phyloP scores from a whole-genome alignment of 108 stramenopile species.

The Cafeteria roenbergensis region DNA sequence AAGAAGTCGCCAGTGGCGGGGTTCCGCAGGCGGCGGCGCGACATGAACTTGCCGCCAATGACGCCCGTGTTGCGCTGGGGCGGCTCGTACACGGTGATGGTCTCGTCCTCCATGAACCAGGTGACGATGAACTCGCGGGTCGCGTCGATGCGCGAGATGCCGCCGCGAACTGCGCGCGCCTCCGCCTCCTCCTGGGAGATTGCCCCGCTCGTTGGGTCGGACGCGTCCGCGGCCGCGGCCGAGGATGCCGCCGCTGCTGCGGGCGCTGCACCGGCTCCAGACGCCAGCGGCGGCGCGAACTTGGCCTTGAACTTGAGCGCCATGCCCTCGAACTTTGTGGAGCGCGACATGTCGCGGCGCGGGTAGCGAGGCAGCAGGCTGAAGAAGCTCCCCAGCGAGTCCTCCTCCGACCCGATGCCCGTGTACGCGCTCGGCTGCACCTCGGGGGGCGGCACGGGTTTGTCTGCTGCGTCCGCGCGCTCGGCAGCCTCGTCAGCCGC shows the following conservation, averaged over 20 bases:
- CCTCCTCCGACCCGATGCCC: slow-evolving; percentile 35
- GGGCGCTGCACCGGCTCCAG: neutral
- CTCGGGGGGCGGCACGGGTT: no score
- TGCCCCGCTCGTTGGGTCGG: neutral
- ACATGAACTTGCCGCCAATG: slow-evolving; percentile 37
- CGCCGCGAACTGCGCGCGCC: slow-evolving; percentile 16
- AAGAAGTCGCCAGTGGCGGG: slow-evolving; percentile 6
- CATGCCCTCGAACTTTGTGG: slow-evolving; percentile 14
- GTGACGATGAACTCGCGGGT: slow-evolving; percentile 36
- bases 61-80: slow-evolving; percentile 41
- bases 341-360: slow-evolving; percentile 12
- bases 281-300: neutral
- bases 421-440: slow-evolving; percentile 19
- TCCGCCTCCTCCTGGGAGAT: slow-evolving; percentile 5
- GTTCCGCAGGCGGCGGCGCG: slow-evolving; percentile 19
- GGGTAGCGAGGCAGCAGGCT: slow-evolving; percentile 14
- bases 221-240: neutral
- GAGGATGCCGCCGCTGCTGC: neutral
- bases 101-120: slow-evolving; percentile 42
- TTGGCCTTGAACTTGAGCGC: slow-evolving; percentile 19
- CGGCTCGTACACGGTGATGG: slow-evolving; percentile 44
- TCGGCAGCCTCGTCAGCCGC: no score
- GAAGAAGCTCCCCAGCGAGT: slow-evolving; percentile 21
- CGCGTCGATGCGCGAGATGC: slow-evolving; percentile 12
- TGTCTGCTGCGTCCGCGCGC: no score